Percentiles rank a stretch among this genome's conserved stretches.
Evolutionary conservation across 73 alveolate species (phyloP).

Genomic region (Effrenium voratum): DNA sequence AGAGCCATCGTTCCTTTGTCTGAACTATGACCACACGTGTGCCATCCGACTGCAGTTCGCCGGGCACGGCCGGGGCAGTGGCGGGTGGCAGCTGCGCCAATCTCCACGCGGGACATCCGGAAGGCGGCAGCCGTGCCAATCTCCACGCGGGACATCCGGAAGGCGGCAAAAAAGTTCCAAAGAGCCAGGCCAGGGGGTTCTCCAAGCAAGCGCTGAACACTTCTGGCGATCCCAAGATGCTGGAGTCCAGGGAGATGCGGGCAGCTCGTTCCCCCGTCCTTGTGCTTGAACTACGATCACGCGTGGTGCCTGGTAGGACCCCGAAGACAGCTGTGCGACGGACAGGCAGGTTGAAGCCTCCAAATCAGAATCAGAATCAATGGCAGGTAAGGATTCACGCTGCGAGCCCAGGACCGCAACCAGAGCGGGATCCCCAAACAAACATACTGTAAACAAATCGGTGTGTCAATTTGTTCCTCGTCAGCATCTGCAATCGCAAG

Average conservation of each 20-base stretch:
- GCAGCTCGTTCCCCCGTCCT: neutral
- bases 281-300: neutral
- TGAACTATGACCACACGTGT: no score
- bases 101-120: neutral
- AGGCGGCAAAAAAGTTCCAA: neutral
- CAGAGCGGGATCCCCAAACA: no score
- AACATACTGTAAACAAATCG: no score
- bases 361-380: neutral
- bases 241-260: neutral
- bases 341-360: neutral
- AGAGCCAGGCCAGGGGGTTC: neutral
- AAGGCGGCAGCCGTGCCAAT: no score
- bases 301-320: neutral
- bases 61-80: neutral
- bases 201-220: neutral
- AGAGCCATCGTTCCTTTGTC: no score
- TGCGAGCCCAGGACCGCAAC: no score
- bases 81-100: neutral
- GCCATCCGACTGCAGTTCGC: no score
- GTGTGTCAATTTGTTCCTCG: no score
- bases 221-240: neutral
- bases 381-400: neutral
- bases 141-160: neutral
- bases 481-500: no score
- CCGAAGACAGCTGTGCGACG: neutral